A percentile compares a stretch with the other conserved stretches of the same genome.
These are phyloP conservation scores for Neonectria punicea DNA, from an alignment of 2,329 filamentous ascomycete species.

Conservation along the genomic window DNA sequence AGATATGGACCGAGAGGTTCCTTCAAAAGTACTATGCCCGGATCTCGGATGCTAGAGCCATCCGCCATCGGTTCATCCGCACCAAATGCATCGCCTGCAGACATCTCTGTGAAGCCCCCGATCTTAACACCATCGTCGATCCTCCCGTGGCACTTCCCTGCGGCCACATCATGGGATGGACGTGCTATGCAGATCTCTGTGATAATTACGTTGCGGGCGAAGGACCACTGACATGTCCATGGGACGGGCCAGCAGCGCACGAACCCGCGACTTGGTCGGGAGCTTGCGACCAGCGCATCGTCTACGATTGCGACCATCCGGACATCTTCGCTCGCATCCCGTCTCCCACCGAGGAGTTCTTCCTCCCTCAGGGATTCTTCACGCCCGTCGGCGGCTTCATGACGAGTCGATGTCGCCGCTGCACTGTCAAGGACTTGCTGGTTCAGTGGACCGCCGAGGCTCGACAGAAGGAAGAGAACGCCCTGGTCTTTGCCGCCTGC, in stretches of 20 bases:
- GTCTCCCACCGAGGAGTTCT: neutral
- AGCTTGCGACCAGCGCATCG: constrained; percentile 29
- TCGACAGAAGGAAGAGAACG: neutral
- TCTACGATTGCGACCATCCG: constrained; percentile 30
- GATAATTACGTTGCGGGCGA: neutral
- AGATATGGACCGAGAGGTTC: constrained; percentile 9
- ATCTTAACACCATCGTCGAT: constrained; percentile 3
- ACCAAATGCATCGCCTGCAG: constrained; percentile 29
- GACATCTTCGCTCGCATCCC: neutral
- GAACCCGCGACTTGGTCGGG: constrained; percentile 18
- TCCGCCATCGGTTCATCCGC: constrained; percentile 30
- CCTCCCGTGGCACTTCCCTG: constrained; percentile 29
- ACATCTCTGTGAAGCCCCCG: constrained; percentile 21
- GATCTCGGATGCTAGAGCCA: neutral
- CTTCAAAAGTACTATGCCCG: constrained; percentile 6
- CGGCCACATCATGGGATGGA: constrained; percentile 35
- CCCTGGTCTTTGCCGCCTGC: constrained; percentile 13
- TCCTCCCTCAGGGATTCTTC: constrained; percentile 16
- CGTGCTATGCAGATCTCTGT: constrained; percentile 26
- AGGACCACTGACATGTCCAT: constrained; percentile 26
- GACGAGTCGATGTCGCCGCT: constrained; percentile 25
- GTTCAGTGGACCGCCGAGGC: constrained; percentile 22
- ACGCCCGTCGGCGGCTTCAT: neutral
- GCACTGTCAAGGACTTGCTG: constrained; percentile 19
- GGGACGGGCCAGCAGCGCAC: constrained; percentile 21